These are phyloP conservation scores for Pythium guiyangense DNA, from an alignment of 352 stramenopile species.

Conservation along the genomic window DNA sequence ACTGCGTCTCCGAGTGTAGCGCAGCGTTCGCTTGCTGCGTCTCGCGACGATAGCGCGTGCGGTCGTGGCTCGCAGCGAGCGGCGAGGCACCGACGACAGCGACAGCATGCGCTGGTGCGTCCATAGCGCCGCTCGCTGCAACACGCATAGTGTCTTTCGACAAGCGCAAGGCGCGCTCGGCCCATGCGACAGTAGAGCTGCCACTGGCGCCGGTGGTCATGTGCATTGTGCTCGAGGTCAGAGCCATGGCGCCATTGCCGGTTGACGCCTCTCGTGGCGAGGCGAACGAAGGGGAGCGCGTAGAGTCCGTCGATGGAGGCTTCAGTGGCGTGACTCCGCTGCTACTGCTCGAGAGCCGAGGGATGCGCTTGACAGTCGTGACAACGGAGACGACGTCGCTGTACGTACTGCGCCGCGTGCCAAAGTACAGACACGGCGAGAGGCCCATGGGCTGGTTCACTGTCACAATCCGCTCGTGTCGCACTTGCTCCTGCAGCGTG, in stretches of 20 bases:
- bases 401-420: conserved; percentile 64
- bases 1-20: conserved; percentile 27
- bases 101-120: conserved; percentile 2
- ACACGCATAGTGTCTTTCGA: not conserved
- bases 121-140: too few relatives aligned
- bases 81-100: conserved; percentile 16
- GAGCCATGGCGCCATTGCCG: not conserved
- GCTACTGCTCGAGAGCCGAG: conserved; percentile 12
- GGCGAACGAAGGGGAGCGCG: not conserved
- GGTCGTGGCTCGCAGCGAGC: conserved; percentile 20
- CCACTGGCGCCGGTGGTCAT: not conserved
- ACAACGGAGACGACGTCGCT: conserved; percentile 69
- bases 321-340: not conserved
- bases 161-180: not conserved
- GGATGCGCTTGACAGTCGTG: conserved; percentile 38
- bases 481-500: conserved; percentile 25
- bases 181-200: conserved; percentile 1
- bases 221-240: not conserved
- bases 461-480: conserved; percentile 49
- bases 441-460: conserved; percentile 49
- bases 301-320: not conserved
- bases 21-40: conserved; percentile 24
- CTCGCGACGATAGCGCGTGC: conserved; percentile 3
- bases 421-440: conserved; percentile 66
- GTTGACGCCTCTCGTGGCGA: too few relatives aligned